These are phyloP conservation scores for Plasmodium sp. DNA, from an alignment of 169 alveolate genomes.

Conservation along the genomic window DNA sequence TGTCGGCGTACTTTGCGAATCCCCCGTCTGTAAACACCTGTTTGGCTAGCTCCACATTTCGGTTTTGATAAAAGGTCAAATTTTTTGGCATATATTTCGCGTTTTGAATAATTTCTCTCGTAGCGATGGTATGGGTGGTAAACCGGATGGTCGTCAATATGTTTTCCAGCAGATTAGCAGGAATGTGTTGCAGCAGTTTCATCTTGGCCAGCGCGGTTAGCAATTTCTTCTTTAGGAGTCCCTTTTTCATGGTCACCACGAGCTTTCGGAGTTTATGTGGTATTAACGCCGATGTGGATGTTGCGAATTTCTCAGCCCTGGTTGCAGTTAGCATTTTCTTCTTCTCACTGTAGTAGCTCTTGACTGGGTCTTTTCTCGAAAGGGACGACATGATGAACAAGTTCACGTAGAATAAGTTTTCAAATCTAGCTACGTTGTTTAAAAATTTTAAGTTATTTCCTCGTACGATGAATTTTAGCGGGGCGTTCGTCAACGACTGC, in stretches of 20 bases:
- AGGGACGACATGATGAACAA: conserved; percentile 32
- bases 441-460: conserved; percentile 36
- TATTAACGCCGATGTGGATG: conserved; percentile 81
- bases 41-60: conserved; percentile 6
- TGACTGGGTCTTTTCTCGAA: conserved; percentile 74
- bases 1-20: conserved; percentile 56
- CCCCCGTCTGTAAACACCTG: conserved; percentile 53
- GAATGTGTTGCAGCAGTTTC: conserved; percentile 78
- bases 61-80: not conserved
- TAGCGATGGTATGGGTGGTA: conserved; percentile 84
- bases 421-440: conserved; percentile 36
- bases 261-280: conserved; percentile 80
- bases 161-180: conserved; percentile 76
- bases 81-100: not conserved
- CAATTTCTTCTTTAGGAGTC: conserved; percentile 76
- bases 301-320: conserved; percentile 78
- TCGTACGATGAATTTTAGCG: conserved; percentile 46
- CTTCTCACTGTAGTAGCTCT: conserved; percentile 66
- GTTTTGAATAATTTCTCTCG: conserved; percentile 79
- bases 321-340: conserved; percentile 73
- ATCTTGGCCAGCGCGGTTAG: conserved; percentile 77
- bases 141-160: conserved; percentile 79
- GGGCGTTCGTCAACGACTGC: not conserved
- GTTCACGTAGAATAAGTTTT: conserved; percentile 34
- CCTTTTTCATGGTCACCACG: conserved; percentile 79